phyloP scores from a whole-genome alignment of 2,329 filamentous ascomycete genomes.

The Dothideomycetes sp. region DNA sequence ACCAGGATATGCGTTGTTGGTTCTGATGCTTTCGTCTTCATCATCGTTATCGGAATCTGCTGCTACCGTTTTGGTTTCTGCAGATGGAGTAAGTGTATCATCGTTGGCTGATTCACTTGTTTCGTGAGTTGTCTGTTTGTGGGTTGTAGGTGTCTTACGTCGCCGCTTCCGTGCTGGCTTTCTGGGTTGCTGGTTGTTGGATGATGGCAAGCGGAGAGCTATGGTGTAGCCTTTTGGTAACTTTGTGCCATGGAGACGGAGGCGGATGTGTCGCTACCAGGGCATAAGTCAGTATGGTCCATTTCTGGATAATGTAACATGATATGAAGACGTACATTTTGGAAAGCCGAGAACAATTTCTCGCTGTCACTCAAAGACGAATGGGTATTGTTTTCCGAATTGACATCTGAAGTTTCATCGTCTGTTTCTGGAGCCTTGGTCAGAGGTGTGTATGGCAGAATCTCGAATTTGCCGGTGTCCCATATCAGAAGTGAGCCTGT shows the following conservation, averaged over 20 bases:
- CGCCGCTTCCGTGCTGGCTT: conserved; percentile 23
- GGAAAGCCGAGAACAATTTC: conserved; percentile 31
- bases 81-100: conserved; percentile 8
- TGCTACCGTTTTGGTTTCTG: neutral
- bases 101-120: conserved; percentile 16
- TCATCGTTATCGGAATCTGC: conserved; percentile 14
- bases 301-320: neutral
- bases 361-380: conserved; percentile 24
- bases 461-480: conserved; percentile 37
- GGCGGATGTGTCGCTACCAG: conserved; percentile 30
- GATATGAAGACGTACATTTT: conserved; percentile 17
- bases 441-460: conserved; percentile 23
- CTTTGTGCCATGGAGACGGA: conserved; percentile 33
- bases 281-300: neutral
- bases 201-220: conserved; percentile 29
- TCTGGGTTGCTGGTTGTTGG: conserved; percentile 25
- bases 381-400: neutral
- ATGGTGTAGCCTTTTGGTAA: conserved; percentile 34
- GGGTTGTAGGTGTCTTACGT: conserved; percentile 17
- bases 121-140: conserved; percentile 6
- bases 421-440: conserved; percentile 23
- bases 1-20: conserved; percentile 57
- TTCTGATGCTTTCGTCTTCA: conserved; percentile 41
- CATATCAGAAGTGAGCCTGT: conserved; percentile 38
- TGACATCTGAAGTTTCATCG: conserved; percentile 24